Conservation (phyloP, 2,329 filamentous ascomycete genomes). For the Epichloe typhina region DNA sequence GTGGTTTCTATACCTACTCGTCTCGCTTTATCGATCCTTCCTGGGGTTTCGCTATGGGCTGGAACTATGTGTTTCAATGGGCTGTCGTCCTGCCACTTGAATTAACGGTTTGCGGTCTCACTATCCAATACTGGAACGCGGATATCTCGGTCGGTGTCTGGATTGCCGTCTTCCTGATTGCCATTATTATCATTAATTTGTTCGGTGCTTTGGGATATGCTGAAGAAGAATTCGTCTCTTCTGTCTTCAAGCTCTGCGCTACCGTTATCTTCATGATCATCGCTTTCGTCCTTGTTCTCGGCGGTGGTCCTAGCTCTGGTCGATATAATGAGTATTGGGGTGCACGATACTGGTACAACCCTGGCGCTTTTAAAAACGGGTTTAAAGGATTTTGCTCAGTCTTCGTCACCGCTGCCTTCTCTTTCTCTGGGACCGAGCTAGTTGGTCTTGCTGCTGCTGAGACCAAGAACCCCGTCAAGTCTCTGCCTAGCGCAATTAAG, state of each 20-base stretch:
- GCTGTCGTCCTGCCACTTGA: constrained; percentile 33
- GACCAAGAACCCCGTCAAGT: constrained; percentile 54
- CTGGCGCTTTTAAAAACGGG: constrained; percentile 52
- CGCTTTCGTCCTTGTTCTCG: constrained; percentile 44
- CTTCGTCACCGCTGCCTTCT: constrained; percentile 61
- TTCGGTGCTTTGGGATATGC: constrained; percentile 37
- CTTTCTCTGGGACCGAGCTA: constrained; percentile 60
- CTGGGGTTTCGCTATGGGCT: constrained; percentile 41
- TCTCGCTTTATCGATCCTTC: constrained; percentile 46
- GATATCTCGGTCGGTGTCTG: constrained; percentile 32
- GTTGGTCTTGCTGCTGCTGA: constrained; percentile 35
- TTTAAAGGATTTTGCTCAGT: constrained; percentile 63
- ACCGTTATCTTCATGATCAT: constrained; percentile 47
- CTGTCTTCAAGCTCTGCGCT: constrained; percentile 38
- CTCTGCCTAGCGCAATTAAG: constrained; percentile 71
- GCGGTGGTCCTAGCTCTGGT: constrained; percentile 42
- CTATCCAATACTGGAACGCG: constrained; percentile 35
- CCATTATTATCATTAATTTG: constrained; percentile 34
- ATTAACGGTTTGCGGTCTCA: constrained; percentile 35
- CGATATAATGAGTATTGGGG: constrained; percentile 34
- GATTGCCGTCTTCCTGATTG: constrained; percentile 36
- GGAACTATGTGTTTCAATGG: constrained; percentile 37
- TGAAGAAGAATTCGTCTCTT: constrained; percentile 41
- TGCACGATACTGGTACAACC: constrained; percentile 34
- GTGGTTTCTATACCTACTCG: constrained; percentile 46